These are phyloP conservation scores for Escallonia herrerae DNA, from an alignment of 129 eudicot genomes.

Conservation along the genomic window DNA sequence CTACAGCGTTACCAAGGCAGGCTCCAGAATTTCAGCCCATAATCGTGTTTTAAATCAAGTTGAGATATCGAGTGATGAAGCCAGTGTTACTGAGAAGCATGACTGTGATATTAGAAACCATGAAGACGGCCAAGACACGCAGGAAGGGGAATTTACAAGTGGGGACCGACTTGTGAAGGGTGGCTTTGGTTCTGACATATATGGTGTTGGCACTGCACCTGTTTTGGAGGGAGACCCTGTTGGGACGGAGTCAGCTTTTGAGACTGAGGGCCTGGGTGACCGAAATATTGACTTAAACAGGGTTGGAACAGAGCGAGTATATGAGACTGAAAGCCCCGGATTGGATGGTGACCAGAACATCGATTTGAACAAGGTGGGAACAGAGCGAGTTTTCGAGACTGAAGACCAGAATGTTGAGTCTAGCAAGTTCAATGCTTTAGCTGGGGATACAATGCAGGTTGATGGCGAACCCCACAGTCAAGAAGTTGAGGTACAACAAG, in stretches of 20 bases:
- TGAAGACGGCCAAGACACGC: slow-evolving; percentile 64
- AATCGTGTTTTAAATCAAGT: slow-evolving; percentile 19
- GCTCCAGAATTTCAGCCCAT: slow-evolving; percentile 39
- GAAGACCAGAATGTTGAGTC: slow-evolving; percentile 22
- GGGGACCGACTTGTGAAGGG: slow-evolving; percentile 41
- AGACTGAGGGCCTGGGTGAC: slow-evolving; percentile 47
- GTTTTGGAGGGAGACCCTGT: slow-evolving; percentile 28
- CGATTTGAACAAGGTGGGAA: slow-evolving; percentile 28
- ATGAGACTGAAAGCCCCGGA: slow-evolving; percentile 26
- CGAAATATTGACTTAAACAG: slow-evolving; percentile 33
- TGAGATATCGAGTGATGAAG: slow-evolving; percentile 56
- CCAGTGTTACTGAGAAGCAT: slow-evolving; percentile 77
- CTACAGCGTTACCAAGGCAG: slow-evolving; percentile 33
- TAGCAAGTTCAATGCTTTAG: slow-evolving; percentile 14
- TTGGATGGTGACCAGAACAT: slow-evolving; percentile 11
- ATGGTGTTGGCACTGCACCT: slow-evolving; percentile 53
- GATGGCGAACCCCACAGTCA: slow-evolving; percentile 44
- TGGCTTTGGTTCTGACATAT: slow-evolving; percentile 76
- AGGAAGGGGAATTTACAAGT: slow-evolving; percentile 69
- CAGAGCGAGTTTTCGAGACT: slow-evolving; percentile 27
- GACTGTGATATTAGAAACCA: slow-evolving; percentile 56
- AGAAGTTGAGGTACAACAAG: slow-evolving; percentile 31
- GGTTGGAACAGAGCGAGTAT: slow-evolving; percentile 27
- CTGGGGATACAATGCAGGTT: slow-evolving; percentile 54
- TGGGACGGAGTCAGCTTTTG: slow-evolving; percentile 52